A percentile compares a stretch with the other conserved stretches of the same genome.
Evolutionary conservation across 2,329 filamentous ascomycete genomes (phyloP).

Genomic region (Rutstroemia sp.): DNA sequence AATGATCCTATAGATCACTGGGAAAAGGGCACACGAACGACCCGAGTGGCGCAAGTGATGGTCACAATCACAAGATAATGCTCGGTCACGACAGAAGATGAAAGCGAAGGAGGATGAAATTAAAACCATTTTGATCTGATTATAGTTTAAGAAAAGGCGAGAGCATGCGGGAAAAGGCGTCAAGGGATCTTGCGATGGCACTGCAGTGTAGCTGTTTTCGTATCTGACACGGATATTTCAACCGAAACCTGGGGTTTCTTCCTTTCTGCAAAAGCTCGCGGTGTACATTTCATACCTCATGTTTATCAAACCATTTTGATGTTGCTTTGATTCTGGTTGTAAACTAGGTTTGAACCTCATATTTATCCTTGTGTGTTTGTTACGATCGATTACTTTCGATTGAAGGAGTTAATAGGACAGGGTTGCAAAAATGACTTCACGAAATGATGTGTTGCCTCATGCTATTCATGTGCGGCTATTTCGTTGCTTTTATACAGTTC

Average conservation of each 20-base stretch:
- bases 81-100: neutral
- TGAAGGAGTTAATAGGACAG: too few relatives aligned
- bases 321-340: neutral
- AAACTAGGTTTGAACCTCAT: too few relatives aligned
- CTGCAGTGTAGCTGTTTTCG: neutral
- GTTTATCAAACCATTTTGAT: neutral
- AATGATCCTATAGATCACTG: conserved; percentile 75
- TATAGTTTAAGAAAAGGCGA: neutral
- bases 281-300: neutral
- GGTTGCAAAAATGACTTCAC: too few relatives aligned
- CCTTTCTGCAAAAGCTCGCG: neutral
- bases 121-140: neutral
- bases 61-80: too few relatives aligned
- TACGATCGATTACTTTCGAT: too few relatives aligned
- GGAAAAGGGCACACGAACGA: too few relatives aligned
- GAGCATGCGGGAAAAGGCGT: neutral
- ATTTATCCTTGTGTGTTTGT: too few relatives aligned
- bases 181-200: neutral
- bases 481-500: too few relatives aligned
- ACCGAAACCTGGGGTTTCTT: neutral
- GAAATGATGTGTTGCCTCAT: too few relatives aligned
- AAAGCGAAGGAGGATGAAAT: neutral
- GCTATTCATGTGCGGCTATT: too few relatives aligned
- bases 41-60: too few relatives aligned
- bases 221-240: neutral